Evolutionary conservation across 352 stramenopile genomes (phyloP), one percentile per base, ranked within the genome.

Genomic region (Phytophthora chlamydospora): DNA sequence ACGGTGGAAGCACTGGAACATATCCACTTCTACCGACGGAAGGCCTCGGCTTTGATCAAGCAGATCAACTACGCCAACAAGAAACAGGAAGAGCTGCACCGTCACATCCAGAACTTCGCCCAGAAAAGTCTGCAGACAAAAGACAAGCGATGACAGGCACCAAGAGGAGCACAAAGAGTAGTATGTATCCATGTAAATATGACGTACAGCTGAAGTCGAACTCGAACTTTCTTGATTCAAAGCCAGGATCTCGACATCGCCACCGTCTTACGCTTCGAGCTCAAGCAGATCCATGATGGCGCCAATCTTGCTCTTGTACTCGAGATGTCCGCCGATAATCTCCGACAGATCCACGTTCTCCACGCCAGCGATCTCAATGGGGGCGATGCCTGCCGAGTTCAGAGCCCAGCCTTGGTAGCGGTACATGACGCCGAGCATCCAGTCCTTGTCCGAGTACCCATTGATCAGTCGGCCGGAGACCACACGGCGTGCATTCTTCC

Each of bases 381-480:
- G 75, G 0, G 68, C 57, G 17, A 95, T 91, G 6, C 87, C 87
- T 3, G 87, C 85, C 6, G 85, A 90, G 63, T 92, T 85, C 11
- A 95, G 51, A 14, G 85, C 68, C 85, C 80, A 95, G 24, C 83
- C 82, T 44, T 96, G 85, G 48, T 93, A 93, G 8, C 91, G 80
- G 61, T 97, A 98, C 76, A 98, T 93, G 36, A 97, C 68, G 14
- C 81, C 83, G 17, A 98, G 76, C 81, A 97, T 96, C 77, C 85
- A 93, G 74, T 98, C 92, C 43, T 93, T 90, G 21, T 88, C 78
- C 0, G 80, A 95, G 64, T 93, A 98, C 14, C 90, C 89, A 62
- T 98, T 98, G 64, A 98, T 92, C 0, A 97, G 58, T 21, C 92
- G 76, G 1, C 90, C 88, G 3, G 90, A 86, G 4, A 97, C 89